Conservation (phyloP, 352 stramenopile species). For the Phytophthora sansomeana region DNA sequence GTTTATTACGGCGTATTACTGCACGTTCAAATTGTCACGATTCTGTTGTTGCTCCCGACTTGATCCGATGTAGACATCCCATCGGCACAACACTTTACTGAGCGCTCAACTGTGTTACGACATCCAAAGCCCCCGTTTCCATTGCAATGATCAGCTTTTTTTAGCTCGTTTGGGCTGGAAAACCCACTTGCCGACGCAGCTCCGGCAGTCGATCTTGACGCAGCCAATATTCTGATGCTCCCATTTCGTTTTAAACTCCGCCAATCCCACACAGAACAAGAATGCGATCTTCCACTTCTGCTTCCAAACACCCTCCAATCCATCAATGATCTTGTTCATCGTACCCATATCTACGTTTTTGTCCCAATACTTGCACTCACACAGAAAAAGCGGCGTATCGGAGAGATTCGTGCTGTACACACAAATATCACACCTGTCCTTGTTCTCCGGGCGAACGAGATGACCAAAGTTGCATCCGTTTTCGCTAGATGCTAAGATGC, state of each 20-base stretch:
- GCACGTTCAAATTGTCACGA: too few species aligned
- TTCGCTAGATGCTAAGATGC: neutral
- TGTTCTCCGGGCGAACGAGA: constrained; percentile 1
- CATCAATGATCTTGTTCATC: constrained; percentile 4
- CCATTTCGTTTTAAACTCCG: neutral
- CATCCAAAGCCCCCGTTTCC: too few species aligned
- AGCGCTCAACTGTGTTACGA: too few species aligned
- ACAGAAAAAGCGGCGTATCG: neutral
- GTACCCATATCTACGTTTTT: neutral
- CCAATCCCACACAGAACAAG: neutral
- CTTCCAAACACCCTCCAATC: neutral
- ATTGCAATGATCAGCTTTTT: too few species aligned
- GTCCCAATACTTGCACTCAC: constrained; percentile 7
- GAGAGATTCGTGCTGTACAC: neutral
- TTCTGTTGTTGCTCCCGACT: too few species aligned
- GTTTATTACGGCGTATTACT: too few species aligned
- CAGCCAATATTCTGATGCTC: neutral
- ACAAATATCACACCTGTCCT: neutral
- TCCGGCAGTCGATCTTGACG: neutral
- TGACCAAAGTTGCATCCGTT: constrained; percentile 14
- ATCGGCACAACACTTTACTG: too few species aligned
- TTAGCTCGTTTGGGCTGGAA: too few species aligned
- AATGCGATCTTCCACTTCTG: neutral
- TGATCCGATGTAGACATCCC: too few species aligned
- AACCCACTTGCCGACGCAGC: neutral